Base-by-base conservation (phyloP, 305 asterid genomes). In the Rubia balearica region DNA sequence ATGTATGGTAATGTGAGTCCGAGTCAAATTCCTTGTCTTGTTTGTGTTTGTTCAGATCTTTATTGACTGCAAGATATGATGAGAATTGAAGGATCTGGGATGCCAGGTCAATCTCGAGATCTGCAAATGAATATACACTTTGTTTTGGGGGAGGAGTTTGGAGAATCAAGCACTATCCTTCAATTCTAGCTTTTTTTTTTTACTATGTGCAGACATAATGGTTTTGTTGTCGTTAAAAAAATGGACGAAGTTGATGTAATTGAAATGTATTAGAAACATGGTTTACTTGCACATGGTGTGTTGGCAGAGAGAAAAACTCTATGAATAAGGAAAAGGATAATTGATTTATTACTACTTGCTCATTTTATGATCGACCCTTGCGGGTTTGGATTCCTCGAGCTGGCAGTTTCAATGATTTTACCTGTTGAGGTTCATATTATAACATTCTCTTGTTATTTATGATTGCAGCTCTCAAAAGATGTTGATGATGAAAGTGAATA, bases 141-240 rank as follows among this genome's bases (percentile, higher is more conserved):
- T 43, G 84, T 78, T 75, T 89, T 8, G 92, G 97, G 19, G 96
- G 96, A 24, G 97, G 98, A 55, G 96, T 93, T 67, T 91, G 98
- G 97, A 89, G 98, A 83, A 79, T 91, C 53, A 93, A 93, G 89
- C 86, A 87, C 68, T 96, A 93, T 64, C 96, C 98, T 2, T 45
- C 43, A 22, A 49, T 79, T 13, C 75, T 86, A n/a, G n/a, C n/a
- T n/a, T n/a, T n/a, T n/a, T n/a, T n/a, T n/a, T 46, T 82, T 93
- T 82, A 79, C 96, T 0, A 97, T 96, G 0, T 89, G 97, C 75
- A 89, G 91, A 97, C 98, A 89, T 71, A 93, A 93, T 7, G 97
- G 98, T 3, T 93, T 91, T 75, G 85, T 95, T 13, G 73, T 91
- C 27, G 92, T 89, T 61, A 81, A 82, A 21, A 73, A 75, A 67